Base-by-base conservation (phyloP, 176 grass and related monocot species). In the Otatea glauca region DNA sequence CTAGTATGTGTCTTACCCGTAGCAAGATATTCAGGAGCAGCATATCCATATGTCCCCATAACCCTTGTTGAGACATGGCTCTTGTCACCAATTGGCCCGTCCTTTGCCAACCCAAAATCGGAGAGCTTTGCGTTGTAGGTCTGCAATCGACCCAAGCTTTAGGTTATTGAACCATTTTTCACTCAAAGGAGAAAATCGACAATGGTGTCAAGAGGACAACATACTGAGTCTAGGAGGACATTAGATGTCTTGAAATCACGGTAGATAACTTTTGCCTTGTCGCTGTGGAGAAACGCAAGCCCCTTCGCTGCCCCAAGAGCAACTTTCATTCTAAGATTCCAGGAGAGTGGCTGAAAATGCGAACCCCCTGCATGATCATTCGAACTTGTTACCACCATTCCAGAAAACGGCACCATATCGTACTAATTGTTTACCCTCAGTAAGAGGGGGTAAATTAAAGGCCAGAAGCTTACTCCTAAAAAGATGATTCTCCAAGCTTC, bases 401-500 rank as follows among this genome's bases (percentile, higher is more conserved):
- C 21, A 24, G n/a, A 24, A 25, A 60, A 60, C n/a, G 9, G 11
- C n/a, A 24, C 58, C 20, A 12, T 12, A 69, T 55, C 13, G 10
- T 72, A 84, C 4, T n/a, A n/a, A 48, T 14, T 10, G 25, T 61
- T 61, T 25, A 24, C 10, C 59, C 23, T 27, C 23, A 0, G 21
- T 24, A 24, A 59, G 56, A 59, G n/a, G 58, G 9, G n/a, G 9
- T 1, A 24, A 49, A 62, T 14, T 27, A 6, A 34, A 64, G 27
- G 61, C 27, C 61, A 64, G 61, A 34, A 34, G 25, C 61, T 69
- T 89, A 96, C 94, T 91, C 85, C 94, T 91, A 61, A 96, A 96
- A 48, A 96, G 91, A 75, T 96, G 94, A 71, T 96, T 96, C 84
- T 96, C 94, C 74, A 96, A 86, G 94, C 94, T 96, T 25, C 94